phyloP scores from a whole-genome alignment of 805 yeast genomes.

The Kregervanrija delftensis region DNA sequence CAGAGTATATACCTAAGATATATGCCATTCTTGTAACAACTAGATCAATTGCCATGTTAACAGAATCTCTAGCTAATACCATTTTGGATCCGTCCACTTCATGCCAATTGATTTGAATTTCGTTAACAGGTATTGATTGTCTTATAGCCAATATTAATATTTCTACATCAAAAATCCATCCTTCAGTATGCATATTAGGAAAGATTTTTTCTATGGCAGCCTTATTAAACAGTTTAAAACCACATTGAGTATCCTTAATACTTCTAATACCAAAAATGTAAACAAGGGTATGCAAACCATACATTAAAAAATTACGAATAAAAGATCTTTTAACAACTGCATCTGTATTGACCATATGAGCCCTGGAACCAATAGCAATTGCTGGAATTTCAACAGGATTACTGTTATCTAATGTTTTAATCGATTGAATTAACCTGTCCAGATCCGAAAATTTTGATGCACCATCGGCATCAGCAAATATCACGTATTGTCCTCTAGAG shows the following conservation, averaged over 20 bases:
- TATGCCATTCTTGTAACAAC: constrained; percentile 89
- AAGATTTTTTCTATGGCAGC: constrained; percentile 59
- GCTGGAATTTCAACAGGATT: constrained; percentile 35
- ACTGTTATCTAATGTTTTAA: constrained; percentile 24
- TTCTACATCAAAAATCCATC: constrained; percentile 98
- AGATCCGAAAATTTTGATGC: constrained; percentile 80
- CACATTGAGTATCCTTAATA: constrained; percentile 94
- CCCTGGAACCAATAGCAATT: constrained; percentile 86
- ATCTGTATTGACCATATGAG: constrained; percentile 93
- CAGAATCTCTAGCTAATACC: constrained; percentile 83
- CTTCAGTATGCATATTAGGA: constrained; percentile 91
- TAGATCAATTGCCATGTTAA: constrained; percentile 90
- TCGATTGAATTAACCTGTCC: constrained; percentile 37
- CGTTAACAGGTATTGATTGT: constrained; percentile 59
- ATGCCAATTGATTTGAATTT: constrained; percentile 91
- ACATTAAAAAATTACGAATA: constrained; percentile 86
- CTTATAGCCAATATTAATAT: constrained; percentile 72
- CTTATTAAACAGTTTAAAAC: constrained; percentile 85
- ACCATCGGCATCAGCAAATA: constrained; percentile 98
- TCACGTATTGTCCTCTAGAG: constrained; percentile 61
- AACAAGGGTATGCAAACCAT: constrained; percentile 81
- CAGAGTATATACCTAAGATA: constrained; percentile 67
- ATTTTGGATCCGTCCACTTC: constrained; percentile 95
- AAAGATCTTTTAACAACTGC: constrained; percentile 94
- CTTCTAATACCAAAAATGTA: constrained; percentile 82